These are phyloP conservation scores for Tremella mesenterica DNA, from an alignment of 768 basidiomycete genomes.

Conservation along the genomic window DNA sequence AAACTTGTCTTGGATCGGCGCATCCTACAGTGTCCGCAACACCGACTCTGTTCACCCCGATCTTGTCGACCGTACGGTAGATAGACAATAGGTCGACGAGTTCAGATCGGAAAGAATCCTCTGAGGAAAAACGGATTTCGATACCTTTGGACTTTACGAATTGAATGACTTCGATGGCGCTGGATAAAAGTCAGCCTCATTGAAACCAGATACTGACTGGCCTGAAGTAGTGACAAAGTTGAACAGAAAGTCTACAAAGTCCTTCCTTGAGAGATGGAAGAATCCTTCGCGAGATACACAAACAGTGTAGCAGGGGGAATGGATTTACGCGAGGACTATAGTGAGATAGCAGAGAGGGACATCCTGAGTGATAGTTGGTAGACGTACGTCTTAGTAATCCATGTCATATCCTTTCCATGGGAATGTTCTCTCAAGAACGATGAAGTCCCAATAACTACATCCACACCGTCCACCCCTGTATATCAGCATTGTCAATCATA, in stretches of 20 bases:
- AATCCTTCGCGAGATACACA: too few species aligned
- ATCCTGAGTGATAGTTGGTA: neutral
- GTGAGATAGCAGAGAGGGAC: neutral
- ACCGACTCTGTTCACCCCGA: slow-evolving; percentile 96
- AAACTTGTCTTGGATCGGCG: slow-evolving; percentile 96
- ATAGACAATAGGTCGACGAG: slow-evolving; percentile 96
- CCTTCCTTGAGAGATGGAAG: too few species aligned
- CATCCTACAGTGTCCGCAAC: slow-evolving; percentile 99
- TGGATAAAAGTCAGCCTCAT: too few species aligned
- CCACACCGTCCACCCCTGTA: slow-evolving; percentile 91
- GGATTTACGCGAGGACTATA: neutral
- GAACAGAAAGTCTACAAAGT: too few species aligned
- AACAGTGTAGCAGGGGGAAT: too few species aligned
- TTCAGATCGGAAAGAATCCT: slow-evolving; percentile 99
- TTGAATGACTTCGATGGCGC: slow-evolving; percentile 95
- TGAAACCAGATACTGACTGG: too few species aligned
- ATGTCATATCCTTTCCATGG: slow-evolving; percentile 99
- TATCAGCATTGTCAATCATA: neutral
- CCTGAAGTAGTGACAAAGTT: too few species aligned
- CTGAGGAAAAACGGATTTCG: slow-evolving; percentile 98
- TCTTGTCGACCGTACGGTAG: slow-evolving; percentile 99
- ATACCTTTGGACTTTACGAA: slow-evolving; percentile 99
- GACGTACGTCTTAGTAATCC: slow-evolving; percentile 72
- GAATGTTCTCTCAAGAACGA: slow-evolving; percentile 99
- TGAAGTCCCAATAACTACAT: slow-evolving; percentile 97